Evolutionary conservation across 2,329 filamentous ascomycete species (phyloP), one percentile per base, ranked within the genome.

Genomic region (Cucurbitaria berberidis): DNA sequence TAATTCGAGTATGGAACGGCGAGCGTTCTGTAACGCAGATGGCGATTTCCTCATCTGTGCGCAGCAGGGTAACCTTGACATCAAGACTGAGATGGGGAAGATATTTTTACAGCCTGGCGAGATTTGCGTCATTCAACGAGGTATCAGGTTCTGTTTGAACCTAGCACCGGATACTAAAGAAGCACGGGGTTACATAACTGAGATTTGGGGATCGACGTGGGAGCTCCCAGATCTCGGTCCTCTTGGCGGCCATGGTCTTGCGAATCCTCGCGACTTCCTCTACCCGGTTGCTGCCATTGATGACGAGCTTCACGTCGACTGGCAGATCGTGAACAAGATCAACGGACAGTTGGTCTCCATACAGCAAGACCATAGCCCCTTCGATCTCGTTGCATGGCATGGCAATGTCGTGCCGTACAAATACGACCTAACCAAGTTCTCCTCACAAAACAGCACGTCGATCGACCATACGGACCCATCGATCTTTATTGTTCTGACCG

Each of bases 361-460:
- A n/a, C 59, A 69, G 22, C 74, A 76, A 48, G 67, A 75, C 40
- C 74, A 76, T 59, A 72, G 67, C 45, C 73, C 75, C 1, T 81
- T 81, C 53, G 78, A 82, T 43, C 68, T 77, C 6, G 70, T 76
- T 8, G 74, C 74, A 10, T 76, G 74, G 74, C 73, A 76, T 53
- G 74, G 74, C 21, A 76, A 75, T 41, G 71, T 74, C n/a, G 69
- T 74, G 8, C 82, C 82, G 0, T 84, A 80, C 72, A 84, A 84
- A 68, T 85, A 85, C 64, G 82, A 82, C 45, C 67, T 84, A 3
- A 82, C 80, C 7, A 82, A 82, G 51, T 77, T 76, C 55, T 71
- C 70, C 3, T 72, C 69, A 6, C 71, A 74, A 45, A 74, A 74
- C 55, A 67, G 67, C 49, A 76, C 72, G 41, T 74, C 71, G 5